Percentiles rank a stretch among this genome's conserved stretches.
Evolutionary conservation across 2,329 filamentous ascomycete genomes (phyloP).

Genomic region (Seiridium unicorne): DNA sequence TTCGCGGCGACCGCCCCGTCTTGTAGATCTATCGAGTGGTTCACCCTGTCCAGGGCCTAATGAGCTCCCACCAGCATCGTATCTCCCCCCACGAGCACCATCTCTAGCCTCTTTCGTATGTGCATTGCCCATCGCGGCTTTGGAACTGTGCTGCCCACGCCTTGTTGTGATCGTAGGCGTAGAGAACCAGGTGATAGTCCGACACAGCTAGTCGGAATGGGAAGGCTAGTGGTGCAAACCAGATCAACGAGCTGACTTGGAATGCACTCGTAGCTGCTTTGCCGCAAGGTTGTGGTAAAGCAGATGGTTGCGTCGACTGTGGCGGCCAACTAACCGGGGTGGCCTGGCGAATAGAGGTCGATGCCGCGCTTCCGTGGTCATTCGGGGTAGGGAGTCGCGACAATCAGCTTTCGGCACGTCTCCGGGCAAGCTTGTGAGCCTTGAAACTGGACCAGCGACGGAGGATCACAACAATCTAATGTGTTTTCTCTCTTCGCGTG

Average conservation of each 20-base stretch:
- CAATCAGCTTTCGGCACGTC: no score
- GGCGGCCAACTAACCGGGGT: neutral
- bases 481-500: no score
- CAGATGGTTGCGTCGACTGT: neutral
- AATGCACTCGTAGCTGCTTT: neutral
- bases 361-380: neutral
- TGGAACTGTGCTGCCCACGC: neutral
- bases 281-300: neutral
- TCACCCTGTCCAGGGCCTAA: constrained; percentile 18
- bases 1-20: constrained; percentile 41
- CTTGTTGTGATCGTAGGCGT: neutral
- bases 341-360: neutral
- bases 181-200: neutral
- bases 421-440: no score
- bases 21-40: constrained; percentile 17
- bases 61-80: constrained; percentile 19
- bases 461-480: no score
- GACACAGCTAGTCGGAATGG: neutral
- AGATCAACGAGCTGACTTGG: neutral
- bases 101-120: constrained; percentile 22
- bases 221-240: neutral
- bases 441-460: no score
- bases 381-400: neutral
- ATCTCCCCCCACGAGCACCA: constrained; percentile 14
- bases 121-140: constrained; percentile 21